Evolutionary conservation across 345 rosid species (phyloP), one percentile per base, ranked within the genome.

Genomic region (Clausena lansium): DNA sequence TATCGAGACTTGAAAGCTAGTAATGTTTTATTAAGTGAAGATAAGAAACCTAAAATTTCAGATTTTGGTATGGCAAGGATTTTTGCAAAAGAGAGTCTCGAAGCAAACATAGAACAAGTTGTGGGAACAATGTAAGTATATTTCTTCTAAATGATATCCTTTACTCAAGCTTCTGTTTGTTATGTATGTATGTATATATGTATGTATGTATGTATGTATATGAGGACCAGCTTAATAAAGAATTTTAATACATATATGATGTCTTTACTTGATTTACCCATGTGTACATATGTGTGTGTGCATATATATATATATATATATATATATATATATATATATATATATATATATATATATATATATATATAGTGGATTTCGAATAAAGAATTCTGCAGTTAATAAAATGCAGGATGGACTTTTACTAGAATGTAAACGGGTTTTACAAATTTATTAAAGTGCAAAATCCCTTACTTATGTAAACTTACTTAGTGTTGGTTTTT

Each of bases 1-100:
- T 88, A 87, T 76, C 75, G 86, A 70, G 86, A 85, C 70, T 38
- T 87, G 62, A 85, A 87, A 57, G 83, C 85, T 24, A 78, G 86
- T 73, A 85, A 87, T 67, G 52, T 85, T 74, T 58, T 87, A 35
- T 74, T 85, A 24, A 84, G 85, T 24, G n/a, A 55, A 1, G 50
- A 77, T 24, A 75, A 77, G 90, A 87, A 81, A 47, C 76, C 90
- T n/a, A 81, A 71, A 83, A 87, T 85, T 71, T 87, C 85, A 22
- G 84, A 87, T 74, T 83, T 87, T 73, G 86, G 90, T 7, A 68
- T 85, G 67, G 86, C 88, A 1, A 87, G 80, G 63, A 74, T 80
- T 67, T 83, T 87, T 72, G 27, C 52, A 27, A 83, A 85, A 80
- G 80, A 76, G 22, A 77, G 32, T 8, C 20, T 24, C 3, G 84